Percentiles rank a stretch among this genome's conserved stretches.
phyloP scores from a whole-genome alignment of 768 basidiomycete species.

The Crassisporium funariophilum region DNA sequence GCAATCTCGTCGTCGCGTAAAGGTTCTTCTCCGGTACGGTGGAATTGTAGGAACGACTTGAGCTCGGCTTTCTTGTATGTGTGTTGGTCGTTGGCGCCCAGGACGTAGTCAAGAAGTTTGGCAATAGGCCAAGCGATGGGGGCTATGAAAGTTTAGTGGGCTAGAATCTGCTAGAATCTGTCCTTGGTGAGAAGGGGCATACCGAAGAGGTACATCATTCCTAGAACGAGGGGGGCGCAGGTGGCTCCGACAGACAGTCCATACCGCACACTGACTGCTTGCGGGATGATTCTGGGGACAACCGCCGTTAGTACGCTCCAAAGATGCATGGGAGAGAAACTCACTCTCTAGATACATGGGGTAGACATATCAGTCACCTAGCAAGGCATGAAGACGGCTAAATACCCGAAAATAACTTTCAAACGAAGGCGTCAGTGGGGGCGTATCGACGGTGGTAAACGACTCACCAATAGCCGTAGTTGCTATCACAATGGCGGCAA shows the following conservation, averaged over 20 bases:
- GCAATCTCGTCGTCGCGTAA: slow-evolving; percentile 80
- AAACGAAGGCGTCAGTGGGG: slow-evolving; percentile 6
- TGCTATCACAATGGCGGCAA: slow-evolving; percentile 78
- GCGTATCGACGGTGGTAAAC: background rate
- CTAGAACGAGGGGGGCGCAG: slow-evolving; percentile 74
- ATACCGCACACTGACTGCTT: slow-evolving; percentile 75
- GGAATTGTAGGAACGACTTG: slow-evolving; percentile 79
- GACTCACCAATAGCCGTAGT: slow-evolving; percentile 68
- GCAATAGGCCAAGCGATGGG: slow-evolving; percentile 85
- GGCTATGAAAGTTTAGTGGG: slow-evolving; percentile 40
- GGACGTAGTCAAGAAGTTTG: slow-evolving; percentile 76
- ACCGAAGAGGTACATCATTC: slow-evolving; percentile 68
- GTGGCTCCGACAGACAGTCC: slow-evolving; percentile 80
- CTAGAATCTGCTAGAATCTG: slow-evolving; percentile 18
- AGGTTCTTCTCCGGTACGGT: slow-evolving; percentile 74
- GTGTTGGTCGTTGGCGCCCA: slow-evolving; percentile 71
- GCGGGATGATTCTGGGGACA: slow-evolving; percentile 54
- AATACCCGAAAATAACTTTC: slow-evolving; percentile 81
- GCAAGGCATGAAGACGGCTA: slow-evolving; percentile 3
- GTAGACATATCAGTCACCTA: background rate
- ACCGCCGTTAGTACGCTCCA: background rate
- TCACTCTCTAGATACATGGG: slow-evolving; percentile 72
- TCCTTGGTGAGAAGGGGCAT: slow-evolving; percentile 28
- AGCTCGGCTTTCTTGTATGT: slow-evolving; percentile 85
- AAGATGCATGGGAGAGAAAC: slow-evolving; percentile 43